Evolutionary conservation across 2,329 filamentous ascomycete species (phyloP).

Genomic region (Aureobasidium subglaciale): DNA sequence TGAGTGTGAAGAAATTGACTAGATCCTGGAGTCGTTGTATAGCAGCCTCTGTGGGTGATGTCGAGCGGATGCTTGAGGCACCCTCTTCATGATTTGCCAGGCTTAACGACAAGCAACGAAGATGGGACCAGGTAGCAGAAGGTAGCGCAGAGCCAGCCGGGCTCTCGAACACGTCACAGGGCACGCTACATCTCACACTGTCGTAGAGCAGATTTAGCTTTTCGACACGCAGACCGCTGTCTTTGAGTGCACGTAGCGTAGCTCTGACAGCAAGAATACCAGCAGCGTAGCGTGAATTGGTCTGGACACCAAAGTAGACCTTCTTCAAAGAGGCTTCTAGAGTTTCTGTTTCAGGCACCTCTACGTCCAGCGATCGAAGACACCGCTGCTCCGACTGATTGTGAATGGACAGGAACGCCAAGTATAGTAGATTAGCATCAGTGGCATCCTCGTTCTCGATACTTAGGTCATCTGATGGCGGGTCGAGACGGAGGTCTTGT

Average conservation of each 20-base stretch:
- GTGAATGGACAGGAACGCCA: neutral
- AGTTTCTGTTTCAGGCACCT: neutral
- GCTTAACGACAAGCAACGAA: neutral
- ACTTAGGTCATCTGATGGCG: too few relatives aligned
- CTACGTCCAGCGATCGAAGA: neutral
- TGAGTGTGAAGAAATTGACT: neutral
- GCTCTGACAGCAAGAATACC: neutral
- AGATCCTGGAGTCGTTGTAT: neutral
- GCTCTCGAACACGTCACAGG: neutral
- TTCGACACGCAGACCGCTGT: neutral
- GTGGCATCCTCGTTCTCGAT: too few relatives aligned
- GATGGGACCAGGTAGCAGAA: neutral
- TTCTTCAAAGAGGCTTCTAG: too few relatives aligned
- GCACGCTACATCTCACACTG: neutral
- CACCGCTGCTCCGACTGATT: neutral
- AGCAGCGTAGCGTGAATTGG: neutral
- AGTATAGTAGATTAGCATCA: neutral
- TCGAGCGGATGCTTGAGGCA: too few relatives aligned
- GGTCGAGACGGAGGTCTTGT: neutral
- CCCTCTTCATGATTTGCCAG: too few relatives aligned
- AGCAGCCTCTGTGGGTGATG: neutral
- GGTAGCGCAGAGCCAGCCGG: neutral
- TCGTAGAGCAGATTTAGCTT: neutral
- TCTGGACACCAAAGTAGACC: too few relatives aligned
- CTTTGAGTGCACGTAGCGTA: neutral